Base-by-base conservation (phyloP, 2,329 filamentous ascomycete species). In the Juglanconis juglandina region DNA sequence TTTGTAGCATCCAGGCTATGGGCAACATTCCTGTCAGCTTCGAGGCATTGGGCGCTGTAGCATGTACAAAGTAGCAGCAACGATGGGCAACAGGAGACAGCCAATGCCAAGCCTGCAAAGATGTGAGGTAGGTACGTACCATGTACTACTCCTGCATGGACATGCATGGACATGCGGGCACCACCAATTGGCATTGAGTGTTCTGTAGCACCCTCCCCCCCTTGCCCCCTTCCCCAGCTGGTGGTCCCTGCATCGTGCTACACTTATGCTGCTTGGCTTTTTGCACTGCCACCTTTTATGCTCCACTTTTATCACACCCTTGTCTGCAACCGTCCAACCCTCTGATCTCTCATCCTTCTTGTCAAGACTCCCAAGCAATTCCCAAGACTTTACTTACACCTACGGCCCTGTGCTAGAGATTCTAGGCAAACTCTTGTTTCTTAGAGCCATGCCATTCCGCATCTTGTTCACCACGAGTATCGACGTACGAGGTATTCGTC, bases 391-490 rank as follows among this genome's bases (percentile, higher is more conserved):
- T 37, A 33, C 47, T 58, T 54, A 54, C 30, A 4, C 41, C 9
- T 35, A 30, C 17, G 46, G 46, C 48, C 48, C 44, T n/a, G 13
- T n/a, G 34, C 53, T 34, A 24, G 46, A 41, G 34, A 13, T 34
- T 41, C 53, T 44, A 34, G 48, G 48, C 55, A 52, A n/a, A 50
- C 56, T 58, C 59, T 56, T 32, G 32, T 52, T 39, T 13, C 32
- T 44, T 44, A 59, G 59, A 57, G 48, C 37, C 47, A 62, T 62
- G 60, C 58, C 50, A 62, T 32, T 47, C 17, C 51, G 32, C 14
- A 49, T 17, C 41, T 47, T 54, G 30, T 53, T 39, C 32, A 44
- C 46, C 51, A 30, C 48, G 14, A 52, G 52, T 48, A 53, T 44
- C 17, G 30, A 48, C 39, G 54, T 53, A 41, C 58, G 58, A 58